A percentile compares a stretch with the other conserved stretches of the same genome.
Conservation (phyloP, 768 basidiomycete genomes). For the Leccinum uliginosum region DNA sequence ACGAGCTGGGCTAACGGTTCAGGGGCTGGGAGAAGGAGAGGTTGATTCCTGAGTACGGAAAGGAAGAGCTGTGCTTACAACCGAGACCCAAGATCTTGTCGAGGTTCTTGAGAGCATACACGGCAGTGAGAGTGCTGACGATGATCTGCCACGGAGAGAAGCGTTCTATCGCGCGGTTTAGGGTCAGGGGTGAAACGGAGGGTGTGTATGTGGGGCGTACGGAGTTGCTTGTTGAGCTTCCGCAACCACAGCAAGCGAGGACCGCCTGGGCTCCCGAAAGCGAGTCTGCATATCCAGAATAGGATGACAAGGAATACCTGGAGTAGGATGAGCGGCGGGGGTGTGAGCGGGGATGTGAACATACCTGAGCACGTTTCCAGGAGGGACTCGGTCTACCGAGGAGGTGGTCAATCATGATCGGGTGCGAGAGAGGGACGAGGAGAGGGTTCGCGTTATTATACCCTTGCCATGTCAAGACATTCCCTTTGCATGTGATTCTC, state of each 20-base stretch:
- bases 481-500: slow-evolving; percentile 33
- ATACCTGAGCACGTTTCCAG: slow-evolving; percentile 85
- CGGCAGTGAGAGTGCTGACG: slow-evolving; percentile 74
- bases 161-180: slow-evolving; percentile 42
- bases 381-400: slow-evolving; percentile 81
- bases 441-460: slow-evolving; percentile 6
- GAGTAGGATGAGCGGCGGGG: slow-evolving; percentile 2
- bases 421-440: slow-evolving; percentile 1
- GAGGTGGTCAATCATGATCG: slow-evolving; percentile 87
- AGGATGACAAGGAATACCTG: slow-evolving; percentile 87
- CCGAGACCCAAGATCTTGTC: slow-evolving; percentile 82
- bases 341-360: slow-evolving; percentile 7
- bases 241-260: slow-evolving; percentile 68
- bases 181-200: neutral
- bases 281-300: slow-evolving; percentile 87
- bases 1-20: slow-evolving; percentile 90
- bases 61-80: slow-evolving; percentile 38
- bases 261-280: slow-evolving; percentile 56
- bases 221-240: slow-evolving; percentile 50
- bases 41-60: neutral
- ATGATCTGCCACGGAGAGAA: slow-evolving; percentile 98
- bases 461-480: neutral
- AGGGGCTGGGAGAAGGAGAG: slow-evolving; percentile 52
- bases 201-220: slow-evolving; percentile 39
- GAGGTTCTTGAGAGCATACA: slow-evolving; percentile 81